A percentile compares a stretch with the other conserved stretches of the same genome.
These are phyloP conservation scores for Cavenderia fasciculata DNA, from an alignment of 78 protist genomes.

Conservation along the genomic window DNA sequence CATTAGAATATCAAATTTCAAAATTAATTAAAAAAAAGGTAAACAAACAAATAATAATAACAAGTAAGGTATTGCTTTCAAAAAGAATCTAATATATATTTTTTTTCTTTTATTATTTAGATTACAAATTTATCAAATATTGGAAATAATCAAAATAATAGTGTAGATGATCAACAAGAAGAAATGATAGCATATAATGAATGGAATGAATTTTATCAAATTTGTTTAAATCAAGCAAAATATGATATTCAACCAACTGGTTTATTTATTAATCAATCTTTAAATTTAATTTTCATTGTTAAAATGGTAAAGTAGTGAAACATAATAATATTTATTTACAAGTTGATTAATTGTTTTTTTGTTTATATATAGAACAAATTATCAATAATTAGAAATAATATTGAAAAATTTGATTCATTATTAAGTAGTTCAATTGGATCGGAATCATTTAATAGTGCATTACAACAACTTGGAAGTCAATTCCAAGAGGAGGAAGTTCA, in stretches of 20 bases:
- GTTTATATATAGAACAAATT: conserved; percentile 13
- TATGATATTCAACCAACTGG: conserved; percentile 17
- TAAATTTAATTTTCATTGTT: conserved; percentile 35
- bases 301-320: conserved; percentile 20
- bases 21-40: not conserved
- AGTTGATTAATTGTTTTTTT: not conserved
- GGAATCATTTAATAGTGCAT: too few species aligned
- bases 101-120: not conserved
- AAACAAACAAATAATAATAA: too few species aligned
- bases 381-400: too few species aligned
- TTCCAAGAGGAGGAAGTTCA: too few species aligned
- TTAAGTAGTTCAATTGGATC: too few species aligned
- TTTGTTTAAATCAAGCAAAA: conserved; percentile 11
- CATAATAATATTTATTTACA: not conserved
- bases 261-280: conserved; percentile 11
- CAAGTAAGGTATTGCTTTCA: too few species aligned
- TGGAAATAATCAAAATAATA: not conserved
- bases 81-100: not conserved
- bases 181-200: not conserved
- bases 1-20: conserved; percentile 12
- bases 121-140: not conserved
- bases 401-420: too few species aligned
- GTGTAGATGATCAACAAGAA: not conserved
- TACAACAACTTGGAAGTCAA: too few species aligned
- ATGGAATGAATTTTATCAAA: conserved; percentile 43